Evolutionary conservation across 2,329 filamentous ascomycete genomes (phyloP), one percentile per base, ranked within the genome.

Genomic region (Colletotrichum incanum): DNA sequence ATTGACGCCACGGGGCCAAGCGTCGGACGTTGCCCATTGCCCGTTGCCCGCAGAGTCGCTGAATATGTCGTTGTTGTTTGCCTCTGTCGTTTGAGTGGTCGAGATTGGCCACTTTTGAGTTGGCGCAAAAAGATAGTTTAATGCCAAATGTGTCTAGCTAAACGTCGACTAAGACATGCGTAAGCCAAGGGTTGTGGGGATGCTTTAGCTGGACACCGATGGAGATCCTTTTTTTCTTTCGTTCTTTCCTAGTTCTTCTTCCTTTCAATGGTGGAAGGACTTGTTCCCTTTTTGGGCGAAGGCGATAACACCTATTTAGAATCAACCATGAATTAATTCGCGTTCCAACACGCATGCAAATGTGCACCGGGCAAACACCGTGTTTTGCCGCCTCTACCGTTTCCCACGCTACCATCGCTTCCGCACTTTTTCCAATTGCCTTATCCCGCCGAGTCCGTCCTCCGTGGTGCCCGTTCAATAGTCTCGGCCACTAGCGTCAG

Each of bases 241-340:
- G 12, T 31, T 20, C 6, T 14, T 28, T 28, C 23, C 12, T 16
- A 16, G 16, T 41, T 41, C 39, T 37, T 1, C 31, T 54, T 43
- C 39, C 26, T 65, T 65, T 70, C 63, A 49, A 61, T 54, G 61
- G 65, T 63, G 39, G 43, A 56, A 58, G 65, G 58, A 68, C 43
- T 11, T 68, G n/a, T 63, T 68, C 43, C 65, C 65, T 26, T 20
- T 68, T 71, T 16, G 31, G 68, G 65, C 50, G 16, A 56, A 49
- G 28, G 23, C 49, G 39, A 37, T 18, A 47, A 20, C 16, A 26
- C 26, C 31, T 63, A 23, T 63, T 9, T 28, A 56, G 39, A 14
- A 47, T 39, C 41, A 55, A 39, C 41, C 14, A 55, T 43, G 34
- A 41, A 14, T 3, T 31, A n/a, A 0, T 6, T 28, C 54, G 52